phyloP scores from a whole-genome alignment of 495 filamentous ascomycete genomes.

The Penicillium subrubescens region DNA sequence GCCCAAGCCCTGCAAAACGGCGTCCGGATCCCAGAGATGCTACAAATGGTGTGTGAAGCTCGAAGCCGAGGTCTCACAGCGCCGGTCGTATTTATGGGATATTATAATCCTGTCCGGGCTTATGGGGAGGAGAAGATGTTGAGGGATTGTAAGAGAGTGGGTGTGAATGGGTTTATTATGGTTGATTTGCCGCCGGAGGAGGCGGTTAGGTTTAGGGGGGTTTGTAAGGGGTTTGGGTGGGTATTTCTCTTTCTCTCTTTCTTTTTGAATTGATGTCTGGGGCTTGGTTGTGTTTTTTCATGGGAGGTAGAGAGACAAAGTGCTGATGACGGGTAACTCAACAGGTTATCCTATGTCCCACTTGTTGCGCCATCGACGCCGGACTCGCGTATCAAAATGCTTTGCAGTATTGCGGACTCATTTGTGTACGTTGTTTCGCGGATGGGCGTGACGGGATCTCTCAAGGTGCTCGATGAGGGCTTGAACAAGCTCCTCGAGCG shows the following conservation, averaged over 20 bases:
- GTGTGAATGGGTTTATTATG: slow-evolving; percentile 94
- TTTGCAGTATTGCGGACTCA: slow-evolving; percentile 95
- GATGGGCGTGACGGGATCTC: slow-evolving; percentile 84
- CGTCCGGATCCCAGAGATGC: slow-evolving; percentile 70
- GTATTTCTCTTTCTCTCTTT: neutral
- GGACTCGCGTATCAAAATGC: slow-evolving; percentile 82
- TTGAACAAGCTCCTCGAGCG: slow-evolving; percentile 62
- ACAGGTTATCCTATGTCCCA: slow-evolving; percentile 86
- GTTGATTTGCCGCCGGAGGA: slow-evolving; percentile 95
- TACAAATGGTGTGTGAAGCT: slow-evolving; percentile 77
- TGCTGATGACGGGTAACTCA: neutral
- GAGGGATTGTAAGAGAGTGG: slow-evolving; percentile 78
- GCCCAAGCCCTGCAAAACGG: slow-evolving; percentile 83
- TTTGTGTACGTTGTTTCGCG: slow-evolving; percentile 98
- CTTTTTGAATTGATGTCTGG: neutral
- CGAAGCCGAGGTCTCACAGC: slow-evolving; percentile 71
- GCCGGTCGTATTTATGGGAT: slow-evolving; percentile 92
- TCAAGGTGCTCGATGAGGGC: neutral
- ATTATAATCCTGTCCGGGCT: slow-evolving; percentile 88
- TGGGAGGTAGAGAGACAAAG: neutral
- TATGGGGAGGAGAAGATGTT: slow-evolving; percentile 90
- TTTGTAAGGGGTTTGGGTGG: slow-evolving; percentile 49
- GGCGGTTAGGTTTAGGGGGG: slow-evolving; percentile 81
- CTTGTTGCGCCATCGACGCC: slow-evolving; percentile 91
- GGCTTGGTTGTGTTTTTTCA: neutral